Conservation (phyloP, 176 grass and related monocot species). For the Bromus sterilis region DNA sequence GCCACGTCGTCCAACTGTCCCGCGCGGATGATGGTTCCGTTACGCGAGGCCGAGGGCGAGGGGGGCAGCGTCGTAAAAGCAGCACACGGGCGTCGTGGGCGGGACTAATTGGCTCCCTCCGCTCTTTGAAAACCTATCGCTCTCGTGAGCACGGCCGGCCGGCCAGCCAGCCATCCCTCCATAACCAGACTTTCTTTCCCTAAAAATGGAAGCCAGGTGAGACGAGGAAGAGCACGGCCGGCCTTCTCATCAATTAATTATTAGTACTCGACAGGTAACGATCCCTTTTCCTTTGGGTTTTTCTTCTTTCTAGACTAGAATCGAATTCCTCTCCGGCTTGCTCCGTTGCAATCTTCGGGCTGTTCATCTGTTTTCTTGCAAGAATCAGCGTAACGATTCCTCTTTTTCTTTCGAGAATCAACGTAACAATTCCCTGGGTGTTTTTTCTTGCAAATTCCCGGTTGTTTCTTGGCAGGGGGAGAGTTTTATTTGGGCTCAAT, state of each 20-base stretch:
- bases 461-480: no score
- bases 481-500: neutral
- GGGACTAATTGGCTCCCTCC: no score
- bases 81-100: no score
- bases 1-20: no score
- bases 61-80: no score
- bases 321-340: neutral
- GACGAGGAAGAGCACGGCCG: neutral
- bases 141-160: neutral
- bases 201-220: conserved; percentile 31
- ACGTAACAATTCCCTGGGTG: neutral
- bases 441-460: no score
- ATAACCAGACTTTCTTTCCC: conserved; percentile 22
- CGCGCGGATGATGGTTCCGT: no score
- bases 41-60: no score
- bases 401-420: neutral
- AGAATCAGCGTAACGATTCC: neutral
- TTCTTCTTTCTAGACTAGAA: no score
- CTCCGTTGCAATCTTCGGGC: neutral
- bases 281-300: neutral
- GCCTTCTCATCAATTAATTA: neutral
- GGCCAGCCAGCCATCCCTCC: conserved; percentile 26
- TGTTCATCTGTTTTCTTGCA: neutral
- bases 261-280: conserved; percentile 6
- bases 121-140: no score